Base-by-base conservation (phyloP, 2,329 filamentous ascomycete species). In the Cryphonectria nitschkei region DNA sequence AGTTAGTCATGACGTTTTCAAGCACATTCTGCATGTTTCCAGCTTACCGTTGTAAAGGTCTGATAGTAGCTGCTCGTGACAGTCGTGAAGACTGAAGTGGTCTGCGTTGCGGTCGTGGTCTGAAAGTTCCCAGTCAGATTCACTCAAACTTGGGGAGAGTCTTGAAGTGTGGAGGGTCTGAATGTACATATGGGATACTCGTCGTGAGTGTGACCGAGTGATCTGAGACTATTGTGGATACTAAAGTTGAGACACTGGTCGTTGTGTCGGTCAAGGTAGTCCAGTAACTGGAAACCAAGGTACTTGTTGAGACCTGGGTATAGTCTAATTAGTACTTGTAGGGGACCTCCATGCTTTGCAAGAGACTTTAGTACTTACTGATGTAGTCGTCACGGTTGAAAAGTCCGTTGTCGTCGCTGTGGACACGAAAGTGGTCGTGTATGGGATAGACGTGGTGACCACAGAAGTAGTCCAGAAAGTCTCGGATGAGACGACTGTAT, bases 401-500 rank as follows among this genome's bases (percentile, higher is more conserved):
- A 50, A 19, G 22, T 50, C 61, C 14, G 61, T 63, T 8, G 34
- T 11, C 4, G 37, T 63, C 19, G 39, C 26, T 6, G 61, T 43
- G 13, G 34, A 41, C 39, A 63, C 34, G 7, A 43, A 11, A 46
- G 61, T 63, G n/a, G 39, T 41, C 1, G 61, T 63, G 39, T 63
- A 63, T 29, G 61, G 61, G n/a, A 43, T 56, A 8, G 61, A 64
- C 5, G 50, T 61, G 41, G 65, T 68, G 3, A 68, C 65, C 7
- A 34, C 26, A 7, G 56, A 58, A n/a, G 65, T 60, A 16, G 13
- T 41, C 14, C 34, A 68, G 9, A 61, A 56, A 0, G 68, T 69
- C 29, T 71, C 70, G 3, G 70, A 39, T 2, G 61, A 63, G 1
- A 63, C 69, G 9, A 68, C 54, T 29, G 68, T 70, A 43, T 67